Percentiles rank a stretch among this genome's conserved stretches.
These are phyloP conservation scores for Sporothrix phasma DNA, from an alignment of 2,329 filamentous ascomycete species.

Conservation along the genomic window DNA sequence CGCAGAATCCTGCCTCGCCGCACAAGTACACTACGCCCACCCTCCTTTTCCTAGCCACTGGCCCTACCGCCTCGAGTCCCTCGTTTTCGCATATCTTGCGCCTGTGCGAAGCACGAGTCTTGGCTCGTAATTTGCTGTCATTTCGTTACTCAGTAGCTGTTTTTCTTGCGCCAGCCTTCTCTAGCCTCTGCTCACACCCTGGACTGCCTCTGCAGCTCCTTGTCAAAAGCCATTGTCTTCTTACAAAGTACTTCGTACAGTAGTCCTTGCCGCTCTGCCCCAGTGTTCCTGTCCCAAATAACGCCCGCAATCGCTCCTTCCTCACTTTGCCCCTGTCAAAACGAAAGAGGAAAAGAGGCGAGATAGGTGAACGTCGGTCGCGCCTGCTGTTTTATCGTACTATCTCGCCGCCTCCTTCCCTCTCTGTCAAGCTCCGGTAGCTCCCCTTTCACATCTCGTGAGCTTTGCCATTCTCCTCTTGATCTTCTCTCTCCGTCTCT, in stretches of 20 bases:
- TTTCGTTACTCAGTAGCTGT: no score
- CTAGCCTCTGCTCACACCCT: no score
- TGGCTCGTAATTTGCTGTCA: not conserved
- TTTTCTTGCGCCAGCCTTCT: not conserved
- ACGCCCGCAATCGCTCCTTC: slow-evolving; percentile 6
- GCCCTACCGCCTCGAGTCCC: not conserved
- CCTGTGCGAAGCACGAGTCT: not conserved
- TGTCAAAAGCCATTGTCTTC: not conserved
- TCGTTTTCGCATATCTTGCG: not conserved
- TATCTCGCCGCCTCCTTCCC: not conserved
- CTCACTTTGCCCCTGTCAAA: not conserved
- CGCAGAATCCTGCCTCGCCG: slow-evolving; percentile 6
- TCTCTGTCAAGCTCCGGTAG: not conserved
- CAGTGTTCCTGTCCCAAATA: not conserved
- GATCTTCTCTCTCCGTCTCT: not conserved
- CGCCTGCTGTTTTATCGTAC: not conserved
- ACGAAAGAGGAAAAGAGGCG: not conserved
- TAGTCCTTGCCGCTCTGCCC: slow-evolving; percentile 2
- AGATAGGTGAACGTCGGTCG: not conserved
- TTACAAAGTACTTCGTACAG: not conserved
- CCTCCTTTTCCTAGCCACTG: slow-evolving; percentile 1
- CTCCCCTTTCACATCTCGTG: not conserved
- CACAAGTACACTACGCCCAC: slow-evolving; percentile 3
- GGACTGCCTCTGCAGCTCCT: not conserved
- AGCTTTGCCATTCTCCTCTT: not conserved